Percentiles rank a stretch among this genome's conserved stretches.
Conservation (phyloP, 2,329 filamentous ascomycete genomes). For the Blumeriella jaapii region DNA sequence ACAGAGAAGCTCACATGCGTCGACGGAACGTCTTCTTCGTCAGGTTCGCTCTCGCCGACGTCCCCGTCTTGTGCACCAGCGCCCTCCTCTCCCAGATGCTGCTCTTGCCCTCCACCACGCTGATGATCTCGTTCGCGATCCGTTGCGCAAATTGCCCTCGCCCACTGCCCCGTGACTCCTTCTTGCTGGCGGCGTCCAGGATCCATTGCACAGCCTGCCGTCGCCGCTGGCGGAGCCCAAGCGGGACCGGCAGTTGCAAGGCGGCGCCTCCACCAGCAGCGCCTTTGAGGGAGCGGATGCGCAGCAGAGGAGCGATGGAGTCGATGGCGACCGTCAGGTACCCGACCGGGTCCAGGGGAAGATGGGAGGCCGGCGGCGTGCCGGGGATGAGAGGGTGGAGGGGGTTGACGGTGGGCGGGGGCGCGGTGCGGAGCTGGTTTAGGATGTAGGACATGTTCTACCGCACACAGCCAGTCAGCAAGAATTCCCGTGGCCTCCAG, state of each 20-base stretch:
- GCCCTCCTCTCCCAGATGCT: constrained; percentile 73
- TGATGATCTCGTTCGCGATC: constrained; percentile 76
- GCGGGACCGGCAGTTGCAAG: constrained; percentile 70
- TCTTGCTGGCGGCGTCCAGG: constrained; percentile 69
- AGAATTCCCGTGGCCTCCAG: background rate
- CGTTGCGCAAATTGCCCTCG: constrained; percentile 62
- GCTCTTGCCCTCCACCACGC: constrained; percentile 78
- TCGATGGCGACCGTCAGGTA: constrained; percentile 89
- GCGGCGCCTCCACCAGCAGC: constrained; percentile 76
- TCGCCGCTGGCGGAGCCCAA: constrained; percentile 63
- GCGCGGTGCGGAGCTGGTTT: constrained; percentile 70
- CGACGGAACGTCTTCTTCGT: constrained; percentile 26
- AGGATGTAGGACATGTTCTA: constrained; percentile 81
- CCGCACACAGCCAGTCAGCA: constrained; percentile 8
- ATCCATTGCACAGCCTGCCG: constrained; percentile 82
- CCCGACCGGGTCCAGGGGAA: constrained; percentile 78
- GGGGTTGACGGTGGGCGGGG: constrained; percentile 65
- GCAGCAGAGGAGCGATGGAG: constrained; percentile 80
- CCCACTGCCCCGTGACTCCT: constrained; percentile 60
- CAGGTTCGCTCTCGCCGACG: constrained; percentile 66
- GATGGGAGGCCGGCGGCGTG: constrained; percentile 61
- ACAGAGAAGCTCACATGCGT: too few species aligned
- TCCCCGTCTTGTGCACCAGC: constrained; percentile 68
- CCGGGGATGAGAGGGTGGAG: constrained; percentile 62
- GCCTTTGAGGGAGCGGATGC: constrained; percentile 64